Conservation (phyloP, 2,329 filamentous ascomycete species). For the Exophiala phaeomuriformis region DNA sequence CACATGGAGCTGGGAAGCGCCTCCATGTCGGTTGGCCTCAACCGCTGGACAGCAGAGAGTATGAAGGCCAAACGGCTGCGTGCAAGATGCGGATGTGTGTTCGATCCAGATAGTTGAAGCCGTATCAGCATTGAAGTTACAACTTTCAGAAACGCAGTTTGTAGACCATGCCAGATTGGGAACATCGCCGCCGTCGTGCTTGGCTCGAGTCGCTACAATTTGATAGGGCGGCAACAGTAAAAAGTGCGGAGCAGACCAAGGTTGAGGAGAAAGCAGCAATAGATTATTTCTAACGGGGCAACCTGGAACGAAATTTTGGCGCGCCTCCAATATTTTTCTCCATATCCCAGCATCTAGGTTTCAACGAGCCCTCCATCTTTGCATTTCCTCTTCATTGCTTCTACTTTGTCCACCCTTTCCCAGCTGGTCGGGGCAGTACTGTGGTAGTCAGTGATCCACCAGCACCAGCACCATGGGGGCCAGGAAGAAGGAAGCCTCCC, state of each 20-base stretch:
- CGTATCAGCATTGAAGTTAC: not conserved
- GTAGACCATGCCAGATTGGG: not conserved
- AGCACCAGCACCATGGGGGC: constrained; percentile 60
- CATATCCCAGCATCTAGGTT: not conserved
- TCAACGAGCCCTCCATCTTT: not conserved
- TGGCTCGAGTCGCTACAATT: not conserved
- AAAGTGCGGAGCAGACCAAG: too few relatives aligned
- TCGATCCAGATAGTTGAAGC: not conserved
- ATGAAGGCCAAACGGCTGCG: not conserved
- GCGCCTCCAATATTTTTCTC: not conserved
- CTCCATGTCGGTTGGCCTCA: constrained; percentile 12
- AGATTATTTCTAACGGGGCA: not conserved
- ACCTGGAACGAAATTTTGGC: not conserved
- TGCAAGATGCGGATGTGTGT: not conserved
- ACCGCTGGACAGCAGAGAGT: too few relatives aligned
- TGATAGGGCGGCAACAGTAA: not conserved
- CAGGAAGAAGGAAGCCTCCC: constrained; percentile 81
- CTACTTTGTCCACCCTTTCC: not conserved
- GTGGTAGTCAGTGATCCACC: not conserved
- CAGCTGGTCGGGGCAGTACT: too few relatives aligned
- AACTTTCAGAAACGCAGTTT: not conserved
- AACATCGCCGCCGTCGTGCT: not conserved
- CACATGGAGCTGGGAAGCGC: constrained; percentile 20
- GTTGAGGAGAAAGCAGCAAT: not conserved
- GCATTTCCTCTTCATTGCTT: not conserved